phyloP scores from a whole-genome alignment of 2,329 filamentous ascomycete species.

The Xylaria sp. region DNA sequence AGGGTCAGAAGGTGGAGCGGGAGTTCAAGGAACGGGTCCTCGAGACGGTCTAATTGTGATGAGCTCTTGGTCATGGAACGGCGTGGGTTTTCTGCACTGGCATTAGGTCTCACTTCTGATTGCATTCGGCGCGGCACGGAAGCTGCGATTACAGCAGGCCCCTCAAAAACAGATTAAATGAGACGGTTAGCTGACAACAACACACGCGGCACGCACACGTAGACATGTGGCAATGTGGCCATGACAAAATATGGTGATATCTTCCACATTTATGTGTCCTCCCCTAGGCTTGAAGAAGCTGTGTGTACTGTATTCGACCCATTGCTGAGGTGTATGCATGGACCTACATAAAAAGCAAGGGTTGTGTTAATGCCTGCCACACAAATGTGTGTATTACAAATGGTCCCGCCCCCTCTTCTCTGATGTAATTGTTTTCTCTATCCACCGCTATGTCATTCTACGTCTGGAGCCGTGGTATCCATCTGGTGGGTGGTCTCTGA shows the following conservation, averaged over 20 bases:
- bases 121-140: constrained; percentile 52
- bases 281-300: neutral
- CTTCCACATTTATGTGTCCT: neutral
- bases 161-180: constrained; percentile 41
- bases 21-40: constrained; percentile 99
- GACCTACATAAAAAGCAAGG: too few species aligned
- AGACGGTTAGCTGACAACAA: constrained; percentile 43
- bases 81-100: constrained; percentile 50
- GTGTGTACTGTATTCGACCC: neutral
- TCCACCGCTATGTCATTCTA: neutral
- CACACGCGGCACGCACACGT: constrained; percentile 25
- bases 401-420: too few species aligned
- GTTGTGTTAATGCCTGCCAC: neutral
- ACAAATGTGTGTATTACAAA: neutral
- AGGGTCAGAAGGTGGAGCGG: constrained; percentile 97
- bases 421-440: too few species aligned
- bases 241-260: neutral
- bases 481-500: neutral
- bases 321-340: neutral
- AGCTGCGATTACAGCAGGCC: constrained; percentile 41
- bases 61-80: constrained; percentile 45
- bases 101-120: constrained; percentile 52
- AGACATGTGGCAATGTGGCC: neutral
- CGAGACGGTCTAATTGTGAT: constrained; percentile 79
- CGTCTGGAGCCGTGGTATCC: too few species aligned